A percentile compares a stretch with the other conserved stretches of the same genome.
phyloP scores from a whole-genome alignment of 106 monocot genomes.

The Agapanthus africanus region DNA sequence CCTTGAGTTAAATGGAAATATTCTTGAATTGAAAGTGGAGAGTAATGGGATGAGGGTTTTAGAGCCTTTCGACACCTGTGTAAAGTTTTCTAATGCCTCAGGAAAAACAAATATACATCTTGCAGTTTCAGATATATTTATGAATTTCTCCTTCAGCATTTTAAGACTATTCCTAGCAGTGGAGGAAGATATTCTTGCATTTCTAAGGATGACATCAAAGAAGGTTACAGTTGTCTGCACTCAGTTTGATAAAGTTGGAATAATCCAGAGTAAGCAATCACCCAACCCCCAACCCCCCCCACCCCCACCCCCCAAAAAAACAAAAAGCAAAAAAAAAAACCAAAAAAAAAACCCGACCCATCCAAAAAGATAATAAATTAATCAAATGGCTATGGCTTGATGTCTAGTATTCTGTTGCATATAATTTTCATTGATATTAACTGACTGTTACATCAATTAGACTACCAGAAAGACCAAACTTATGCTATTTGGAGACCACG shows the following conservation, averaged over 20 bases:
- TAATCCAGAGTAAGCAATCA: slow-evolving; percentile 48
- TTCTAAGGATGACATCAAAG: slow-evolving; percentile 85
- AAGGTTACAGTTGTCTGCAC: slow-evolving; percentile 71
- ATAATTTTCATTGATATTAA: neutral
- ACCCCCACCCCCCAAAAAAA: too few relatives aligned
- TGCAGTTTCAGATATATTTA: slow-evolving; percentile 70
- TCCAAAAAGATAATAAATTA: too few relatives aligned
- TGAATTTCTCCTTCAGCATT: slow-evolving; percentile 91
- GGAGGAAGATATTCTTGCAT: slow-evolving; percentile 91
- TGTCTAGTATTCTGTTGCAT: neutral
- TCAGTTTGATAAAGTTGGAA: slow-evolving; percentile 90
- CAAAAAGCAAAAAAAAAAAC: too few relatives aligned
- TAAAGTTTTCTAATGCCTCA: slow-evolving; percentile 73
- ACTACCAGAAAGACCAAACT: slow-evolving; percentile 37
- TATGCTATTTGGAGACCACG: slow-evolving; percentile 94
- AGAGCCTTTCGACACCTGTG: slow-evolving; percentile 74
- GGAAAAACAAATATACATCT: slow-evolving; percentile 70
- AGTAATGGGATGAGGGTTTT: slow-evolving; percentile 89
- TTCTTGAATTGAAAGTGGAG: slow-evolving; percentile 80
- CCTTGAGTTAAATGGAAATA: slow-evolving; percentile 66
- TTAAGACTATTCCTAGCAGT: slow-evolving; percentile 77
- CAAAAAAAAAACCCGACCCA: too few relatives aligned
- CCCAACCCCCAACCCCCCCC: neutral
- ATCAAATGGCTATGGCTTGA: neutral
- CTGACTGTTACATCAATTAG: slow-evolving; percentile 28